Percentiles rank a stretch among this genome's conserved stretches.
Evolutionary conservation across 2,329 filamentous ascomycete species (phyloP).

Genomic region (Aspergillus sp.): DNA sequence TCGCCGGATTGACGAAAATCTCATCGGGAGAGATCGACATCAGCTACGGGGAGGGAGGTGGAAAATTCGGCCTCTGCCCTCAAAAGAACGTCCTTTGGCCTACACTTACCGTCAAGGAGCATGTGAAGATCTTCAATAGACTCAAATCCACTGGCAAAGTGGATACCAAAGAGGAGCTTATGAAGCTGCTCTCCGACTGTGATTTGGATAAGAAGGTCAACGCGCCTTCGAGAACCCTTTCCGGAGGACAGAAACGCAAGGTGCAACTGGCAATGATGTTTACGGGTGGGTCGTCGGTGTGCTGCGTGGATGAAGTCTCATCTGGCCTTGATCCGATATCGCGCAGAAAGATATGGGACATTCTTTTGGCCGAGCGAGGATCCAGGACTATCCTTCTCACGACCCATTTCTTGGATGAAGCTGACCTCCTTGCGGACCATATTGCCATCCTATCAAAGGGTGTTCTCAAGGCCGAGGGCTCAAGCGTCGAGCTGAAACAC

Average conservation of each 20-base stretch:
- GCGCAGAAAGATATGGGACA: slow-evolving; percentile 90
- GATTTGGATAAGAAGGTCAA: slow-evolving; percentile 74
- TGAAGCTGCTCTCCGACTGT: slow-evolving; percentile 64
- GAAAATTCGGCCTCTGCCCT: slow-evolving; percentile 81
- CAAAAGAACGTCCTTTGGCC: slow-evolving; percentile 96
- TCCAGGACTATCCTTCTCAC: slow-evolving; percentile 80
- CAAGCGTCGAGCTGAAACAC: slow-evolving; percentile 82
- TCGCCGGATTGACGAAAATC: slow-evolving; percentile 76
- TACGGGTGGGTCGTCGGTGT: slow-evolving; percentile 82
- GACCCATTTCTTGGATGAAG: slow-evolving; percentile 92
- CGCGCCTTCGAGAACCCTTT: slow-evolving; percentile 73
- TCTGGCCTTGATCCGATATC: slow-evolving; percentile 85
- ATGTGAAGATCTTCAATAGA: slow-evolving; percentile 78
- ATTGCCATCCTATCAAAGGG: slow-evolving; percentile 88
- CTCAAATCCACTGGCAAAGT: slow-evolving; percentile 65
- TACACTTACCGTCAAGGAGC: slow-evolving; percentile 80
- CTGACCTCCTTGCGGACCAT: slow-evolving; percentile 82
- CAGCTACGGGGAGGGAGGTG: slow-evolving; percentile 72
- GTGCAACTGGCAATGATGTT: slow-evolving; percentile 94
- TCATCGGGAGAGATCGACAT: slow-evolving; percentile 76
- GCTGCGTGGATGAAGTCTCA: slow-evolving; percentile 88
- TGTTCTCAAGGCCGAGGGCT: slow-evolving; percentile 75
- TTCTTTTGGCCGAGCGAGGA: slow-evolving; percentile 80
- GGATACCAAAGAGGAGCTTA: slow-evolving; percentile 60
- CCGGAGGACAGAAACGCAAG: slow-evolving; percentile 89